Evolutionary conservation across 116 monocot species (phyloP).

Genomic region (Dioscorea cayenensis): DNA sequence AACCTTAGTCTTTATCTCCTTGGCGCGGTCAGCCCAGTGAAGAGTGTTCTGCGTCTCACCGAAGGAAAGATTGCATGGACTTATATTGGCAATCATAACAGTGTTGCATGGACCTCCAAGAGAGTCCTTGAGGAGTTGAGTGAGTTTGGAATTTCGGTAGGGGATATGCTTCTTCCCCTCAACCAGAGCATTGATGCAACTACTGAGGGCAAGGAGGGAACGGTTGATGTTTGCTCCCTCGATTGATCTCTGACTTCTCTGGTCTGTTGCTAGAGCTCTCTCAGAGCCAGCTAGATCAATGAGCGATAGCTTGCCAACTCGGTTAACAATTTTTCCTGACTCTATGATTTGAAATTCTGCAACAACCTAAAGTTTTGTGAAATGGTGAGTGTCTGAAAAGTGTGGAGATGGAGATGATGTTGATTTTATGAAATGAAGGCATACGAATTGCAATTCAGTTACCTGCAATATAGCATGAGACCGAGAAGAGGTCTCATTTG

Average conservation of each 20-base stretch:
- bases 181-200: slow-evolving; percentile 94
- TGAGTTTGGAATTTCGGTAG: slow-evolving; percentile 96
- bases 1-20: slow-evolving; percentile 90
- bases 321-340: slow-evolving; percentile 16
- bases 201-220: slow-evolving; percentile 90
- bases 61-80: slow-evolving; percentile 65
- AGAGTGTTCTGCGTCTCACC: slow-evolving; percentile 96
- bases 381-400: background rate
- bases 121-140: slow-evolving; percentile 95
- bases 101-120: slow-evolving; percentile 88
- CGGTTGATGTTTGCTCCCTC: slow-evolving; percentile 98
- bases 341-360: slow-evolving; percentile 62
- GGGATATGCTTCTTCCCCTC: slow-evolving; percentile 98
- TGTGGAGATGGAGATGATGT: background rate
- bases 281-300: slow-evolving; percentile 97
- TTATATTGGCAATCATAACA: slow-evolving; percentile 97
- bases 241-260: slow-evolving; percentile 66
- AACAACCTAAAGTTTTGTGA: slow-evolving; percentile 36
- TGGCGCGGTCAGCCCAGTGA: slow-evolving; percentile 97
- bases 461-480: slow-evolving; percentile 97
- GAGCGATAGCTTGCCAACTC: slow-evolving; percentile 81
- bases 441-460: background rate
- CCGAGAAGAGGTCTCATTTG: slow-evolving; percentile 92
- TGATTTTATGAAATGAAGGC: background rate
- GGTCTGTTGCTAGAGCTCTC: slow-evolving; percentile 87